A percentile compares a stretch with the other conserved stretches of the same genome.
Conservation (phyloP, 2,329 filamentous ascomycete species). For the Cladophialophora bantiana region DNA sequence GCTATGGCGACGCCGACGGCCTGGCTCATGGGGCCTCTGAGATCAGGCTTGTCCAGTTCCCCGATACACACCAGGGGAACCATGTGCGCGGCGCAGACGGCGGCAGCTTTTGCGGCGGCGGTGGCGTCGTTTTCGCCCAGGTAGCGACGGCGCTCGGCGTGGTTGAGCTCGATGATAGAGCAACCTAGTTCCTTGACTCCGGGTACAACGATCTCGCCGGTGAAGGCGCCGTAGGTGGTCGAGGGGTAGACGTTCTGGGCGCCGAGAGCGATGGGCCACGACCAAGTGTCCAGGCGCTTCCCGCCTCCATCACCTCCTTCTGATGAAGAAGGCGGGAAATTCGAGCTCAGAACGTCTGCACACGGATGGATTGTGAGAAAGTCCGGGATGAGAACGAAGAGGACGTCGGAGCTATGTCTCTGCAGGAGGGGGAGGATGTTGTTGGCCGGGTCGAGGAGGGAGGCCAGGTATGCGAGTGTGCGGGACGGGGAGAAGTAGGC, state of each 20-base stretch:
- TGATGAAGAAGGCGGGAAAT: slow-evolving; percentile 31
- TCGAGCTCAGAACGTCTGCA: slow-evolving; percentile 47
- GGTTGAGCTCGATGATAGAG: slow-evolving; percentile 77
- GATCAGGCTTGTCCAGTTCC: slow-evolving; percentile 63
- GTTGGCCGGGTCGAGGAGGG: slow-evolving; percentile 58
- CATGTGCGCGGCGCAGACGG: slow-evolving; percentile 72
- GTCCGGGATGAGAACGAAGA: slow-evolving; percentile 80
- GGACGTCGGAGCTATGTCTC: slow-evolving; percentile 58
- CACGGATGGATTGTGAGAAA: slow-evolving; percentile 69
- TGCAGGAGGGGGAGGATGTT: slow-evolving; percentile 48
- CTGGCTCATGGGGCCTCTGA: slow-evolving; percentile 41
- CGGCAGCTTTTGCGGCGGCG: slow-evolving; percentile 72
- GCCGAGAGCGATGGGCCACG: slow-evolving; percentile 66
- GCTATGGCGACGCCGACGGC: slow-evolving; percentile 66
- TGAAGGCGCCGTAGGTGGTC: slow-evolving; percentile 71
- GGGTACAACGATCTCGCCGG: slow-evolving; percentile 76
- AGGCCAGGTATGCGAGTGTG: slow-evolving; percentile 64
- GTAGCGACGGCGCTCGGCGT: slow-evolving; percentile 76
- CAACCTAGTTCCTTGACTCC: slow-evolving; percentile 73
- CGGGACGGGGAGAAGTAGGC: slow-evolving; percentile 77
- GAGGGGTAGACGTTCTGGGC: slow-evolving; percentile 79
- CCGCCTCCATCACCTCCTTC: slow-evolving; percentile 43
- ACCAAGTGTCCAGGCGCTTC: slow-evolving; percentile 46
- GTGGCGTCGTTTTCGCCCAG: slow-evolving; percentile 77
- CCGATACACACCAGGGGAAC: slow-evolving; percentile 82